Evolutionary conservation across 139 green algal species (phyloP), one percentile per base, ranked within the genome.

Genomic region (Haematococcus sp.): DNA sequence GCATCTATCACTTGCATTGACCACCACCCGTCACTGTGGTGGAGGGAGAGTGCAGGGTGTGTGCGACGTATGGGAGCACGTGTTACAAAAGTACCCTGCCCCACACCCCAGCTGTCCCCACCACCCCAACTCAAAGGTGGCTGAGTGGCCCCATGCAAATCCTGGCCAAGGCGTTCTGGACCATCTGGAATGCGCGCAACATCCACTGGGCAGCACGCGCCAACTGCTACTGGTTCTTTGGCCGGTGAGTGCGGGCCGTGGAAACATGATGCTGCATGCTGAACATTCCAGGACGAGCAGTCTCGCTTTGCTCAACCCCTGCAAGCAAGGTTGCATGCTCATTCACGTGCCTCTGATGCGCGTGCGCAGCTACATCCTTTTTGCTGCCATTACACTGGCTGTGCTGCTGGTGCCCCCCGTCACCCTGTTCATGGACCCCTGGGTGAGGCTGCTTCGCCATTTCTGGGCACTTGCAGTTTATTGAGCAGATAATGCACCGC

Each of bases 211-310:
- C 35, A 30, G 75, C 68, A 71, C 80, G 82, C 55, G 31, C 84
- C 4, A 87, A 87, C 81, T 86, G 80, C 81, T 89, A 86, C 76
- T 88, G 81, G 85, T 90, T 85, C 78, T 88, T 88, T 77, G 67
- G 40, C 4, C 40, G 64, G 64, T 54, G 43, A 71, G 64, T 66
- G 59, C 4, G 55, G n/a, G n/a, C n/a, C n/a, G n/a, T n/a, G n/a
- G n/a, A n/a, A n/a, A n/a, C n/a, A n/a, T n/a, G n/a, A n/a, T n/a
- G n/a, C n/a, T n/a, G n/a, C n/a, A n/a, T n/a, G n/a, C n/a, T 81
- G 75, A 23, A 55, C 16, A 16, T 55, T 55, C 16, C 46, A 55
- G 15, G 46, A 16, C 15, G 15, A 55, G 46, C 46, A 55, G 46
- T 55, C 15, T 55, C 15, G 46, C 16, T 16, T 55, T 55, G 46